These are phyloP conservation scores for Juncus inflexus DNA, from an alignment of 176 grass and related monocot genomes.

Conservation along the genomic window DNA sequence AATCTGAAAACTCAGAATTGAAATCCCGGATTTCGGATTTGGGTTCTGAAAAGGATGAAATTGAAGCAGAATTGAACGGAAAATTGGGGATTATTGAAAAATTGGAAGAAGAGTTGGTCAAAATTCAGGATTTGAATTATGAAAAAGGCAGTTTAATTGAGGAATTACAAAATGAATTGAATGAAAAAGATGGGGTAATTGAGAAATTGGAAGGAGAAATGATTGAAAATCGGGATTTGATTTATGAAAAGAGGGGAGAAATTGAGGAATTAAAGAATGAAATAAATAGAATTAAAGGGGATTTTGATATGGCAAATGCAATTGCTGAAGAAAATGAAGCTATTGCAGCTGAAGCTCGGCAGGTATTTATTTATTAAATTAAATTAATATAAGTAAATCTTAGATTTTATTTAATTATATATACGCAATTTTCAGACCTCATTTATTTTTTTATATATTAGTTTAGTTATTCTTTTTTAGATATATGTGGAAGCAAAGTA, in stretches of 20 bases:
- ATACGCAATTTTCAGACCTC: background rate
- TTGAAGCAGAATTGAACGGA: constrained; percentile 54
- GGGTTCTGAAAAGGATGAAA: constrained; percentile 28
- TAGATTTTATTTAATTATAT: background rate
- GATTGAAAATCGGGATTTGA: constrained; percentile 21
- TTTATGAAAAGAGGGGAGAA: constrained; percentile 24
- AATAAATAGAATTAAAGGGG: constrained; percentile 53
- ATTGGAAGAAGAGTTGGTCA: constrained; percentile 57
- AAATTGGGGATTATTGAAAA: constrained; percentile 33
- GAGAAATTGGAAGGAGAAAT: constrained; percentile 41
- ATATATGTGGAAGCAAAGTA: constrained; percentile 54
- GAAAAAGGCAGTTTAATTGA: constrained; percentile 24
- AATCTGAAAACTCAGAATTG: constrained; percentile 52
- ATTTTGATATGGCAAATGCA: constrained; percentile 71
- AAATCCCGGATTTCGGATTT: constrained; percentile 48
- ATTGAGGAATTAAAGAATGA: constrained; percentile 35
- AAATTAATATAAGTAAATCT: constrained; percentile 16
- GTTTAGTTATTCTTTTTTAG: constrained; percentile 36
- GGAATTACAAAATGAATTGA: constrained; percentile 44
- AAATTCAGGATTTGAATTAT: constrained; percentile 33
- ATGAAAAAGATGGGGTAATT: constrained; percentile 31
- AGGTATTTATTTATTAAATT: constrained; percentile 42
- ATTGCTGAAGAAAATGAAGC: constrained; percentile 87
- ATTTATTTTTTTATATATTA: constrained; percentile 19
- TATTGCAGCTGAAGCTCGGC: constrained; percentile 68